phyloP scores from a whole-genome alignment of 2,329 filamentous ascomycete genomes.

The Diaporthe batatas region DNA sequence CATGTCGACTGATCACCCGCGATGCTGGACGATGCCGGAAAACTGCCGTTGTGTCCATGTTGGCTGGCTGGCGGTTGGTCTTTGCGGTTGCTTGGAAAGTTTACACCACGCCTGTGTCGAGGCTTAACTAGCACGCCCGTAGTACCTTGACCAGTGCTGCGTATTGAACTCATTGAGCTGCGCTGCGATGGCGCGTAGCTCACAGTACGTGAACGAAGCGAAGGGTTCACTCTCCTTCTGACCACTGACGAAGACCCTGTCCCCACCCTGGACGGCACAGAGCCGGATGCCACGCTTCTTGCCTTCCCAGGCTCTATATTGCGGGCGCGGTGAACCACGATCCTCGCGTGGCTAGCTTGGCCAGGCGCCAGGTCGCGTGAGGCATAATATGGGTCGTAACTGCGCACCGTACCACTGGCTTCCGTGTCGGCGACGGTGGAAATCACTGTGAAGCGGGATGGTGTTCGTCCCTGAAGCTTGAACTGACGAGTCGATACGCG shows the following conservation, averaged over 20 bases:
- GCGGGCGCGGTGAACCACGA: conserved; percentile 72
- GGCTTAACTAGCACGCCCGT: conserved; percentile 58
- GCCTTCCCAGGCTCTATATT: conserved; percentile 49
- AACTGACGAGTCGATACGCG: conserved; percentile 74
- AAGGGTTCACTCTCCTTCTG: conserved; percentile 36
- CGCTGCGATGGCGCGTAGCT: conserved; percentile 52
- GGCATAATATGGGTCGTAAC: conserved; percentile 88
- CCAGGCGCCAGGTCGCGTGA: conserved; percentile 64
- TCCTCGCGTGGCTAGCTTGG: conserved; percentile 73
- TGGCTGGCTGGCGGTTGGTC: conserved; percentile 45
- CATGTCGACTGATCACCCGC: conserved; percentile 48
- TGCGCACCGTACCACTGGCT: conserved; percentile 66
- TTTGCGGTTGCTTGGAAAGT: conserved; percentile 66
- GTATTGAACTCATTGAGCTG: conserved; percentile 64
- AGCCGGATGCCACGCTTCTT: conserved; percentile 54
- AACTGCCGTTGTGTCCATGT: conserved; percentile 40
- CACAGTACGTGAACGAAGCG: conserved; percentile 38
- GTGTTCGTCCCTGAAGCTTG: conserved; percentile 65
- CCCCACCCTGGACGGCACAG: conserved; percentile 40
- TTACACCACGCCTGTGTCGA: conserved; percentile 65
- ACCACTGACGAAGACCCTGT: conserved; percentile 43
- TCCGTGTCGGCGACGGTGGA: conserved; percentile 69
- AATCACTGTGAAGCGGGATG: conserved; percentile 75
- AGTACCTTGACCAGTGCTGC: conserved; percentile 59
- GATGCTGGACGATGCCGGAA: conserved; percentile 47